phyloP scores from a whole-genome alignment of 1,284 basidiomycete genomes.

The Mycena sp. region DNA sequence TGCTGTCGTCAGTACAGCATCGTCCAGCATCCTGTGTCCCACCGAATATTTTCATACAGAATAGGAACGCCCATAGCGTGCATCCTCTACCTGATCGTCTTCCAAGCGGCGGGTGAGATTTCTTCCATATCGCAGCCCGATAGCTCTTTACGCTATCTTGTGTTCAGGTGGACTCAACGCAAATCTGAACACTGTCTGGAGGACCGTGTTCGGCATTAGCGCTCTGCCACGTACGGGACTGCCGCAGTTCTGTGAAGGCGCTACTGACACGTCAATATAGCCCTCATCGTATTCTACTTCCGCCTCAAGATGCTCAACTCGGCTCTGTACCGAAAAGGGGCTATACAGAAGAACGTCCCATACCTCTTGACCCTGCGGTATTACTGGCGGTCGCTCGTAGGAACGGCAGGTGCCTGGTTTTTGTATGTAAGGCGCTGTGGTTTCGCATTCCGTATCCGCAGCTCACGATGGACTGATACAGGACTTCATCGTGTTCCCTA shows the following conservation, averaged over 20 bases:
- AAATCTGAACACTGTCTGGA: slow-evolving; percentile 74
- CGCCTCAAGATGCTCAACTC: slow-evolving; percentile 78
- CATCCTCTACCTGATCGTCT: slow-evolving; percentile 76
- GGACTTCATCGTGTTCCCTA: slow-evolving; percentile 70
- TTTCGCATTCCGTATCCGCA: no score
- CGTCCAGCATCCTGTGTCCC: no score
- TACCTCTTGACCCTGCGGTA: slow-evolving; percentile 68
- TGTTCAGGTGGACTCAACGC: slow-evolving; percentile 14
- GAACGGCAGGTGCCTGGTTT: slow-evolving; percentile 82
- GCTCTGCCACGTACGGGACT: slow-evolving; percentile 53
- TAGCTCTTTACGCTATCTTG: background rate
- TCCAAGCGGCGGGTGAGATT: slow-evolving; percentile 57
- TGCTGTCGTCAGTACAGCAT: slow-evolving; percentile 45
- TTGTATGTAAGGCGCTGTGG: slow-evolving; percentile 68
- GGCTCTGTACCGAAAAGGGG: slow-evolving; percentile 69
- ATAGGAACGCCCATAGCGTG: slow-evolving; percentile 77
- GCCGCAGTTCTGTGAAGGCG: no score
- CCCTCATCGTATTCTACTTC: slow-evolving; percentile 70
- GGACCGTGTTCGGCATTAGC: slow-evolving; percentile 79
- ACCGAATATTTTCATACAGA: slow-evolving; percentile 42
- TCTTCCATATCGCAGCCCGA: background rate
- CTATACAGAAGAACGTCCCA: slow-evolving; percentile 74
- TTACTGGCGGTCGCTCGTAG: slow-evolving; percentile 77
- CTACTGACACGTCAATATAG: no score
- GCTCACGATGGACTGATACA: no score